Base-by-base conservation (phyloP, 2,329 filamentous ascomycete species). In the Fusarium pilosicola region DNA sequence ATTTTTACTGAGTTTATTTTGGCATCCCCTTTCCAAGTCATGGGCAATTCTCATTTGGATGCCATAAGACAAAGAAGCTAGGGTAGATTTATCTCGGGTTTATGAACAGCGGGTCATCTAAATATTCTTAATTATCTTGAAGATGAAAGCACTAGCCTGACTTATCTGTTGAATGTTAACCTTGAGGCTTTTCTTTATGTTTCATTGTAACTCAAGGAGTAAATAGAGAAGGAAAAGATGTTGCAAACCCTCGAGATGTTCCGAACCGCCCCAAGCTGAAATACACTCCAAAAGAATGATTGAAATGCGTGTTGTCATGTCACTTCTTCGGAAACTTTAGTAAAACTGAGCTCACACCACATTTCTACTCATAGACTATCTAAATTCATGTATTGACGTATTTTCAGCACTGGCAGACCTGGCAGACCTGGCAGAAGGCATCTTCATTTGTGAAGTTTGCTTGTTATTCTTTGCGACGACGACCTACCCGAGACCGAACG, bases 161-260 rank as follows among this genome's bases (percentile, higher is more conserved):
- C 26, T 26, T 5, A 26, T 26, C 5, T 6, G 26, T 22, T 41
- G 2, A 12, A 7, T 15, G 22, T 15, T 17, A 17, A 26, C 2
- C 9, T 26, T 10, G 2, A 22, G 1, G 6, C 3, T 17, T 1
- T 15, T 15, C 8, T 34, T 20, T 7, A 6, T 18, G 18, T 18
- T 12, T 13, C 4, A 15, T 17, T 49, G 15, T 5, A 5, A 1
- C 6, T 18, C 3, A 17, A n/a, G 22, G 3, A 17, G 15, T 44
- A 44, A 5, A 11, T 46, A 11, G 1, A 18, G 5, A 36, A 36
- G 0, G 1, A 26, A 26, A 26, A 26, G 5, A 26, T 26, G 26
- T 26, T 5, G 5, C 26, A 26, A 26, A 6, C 26, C 6, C 6
- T 26, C 26, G 24, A 26, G 24, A 26, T 26, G 24, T 6, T 26